A percentile compares a stretch with the other conserved stretches of the same genome.
Conservation (phyloP, 2,329 filamentous ascomycete species). For the Aspergillus luchuensis region DNA sequence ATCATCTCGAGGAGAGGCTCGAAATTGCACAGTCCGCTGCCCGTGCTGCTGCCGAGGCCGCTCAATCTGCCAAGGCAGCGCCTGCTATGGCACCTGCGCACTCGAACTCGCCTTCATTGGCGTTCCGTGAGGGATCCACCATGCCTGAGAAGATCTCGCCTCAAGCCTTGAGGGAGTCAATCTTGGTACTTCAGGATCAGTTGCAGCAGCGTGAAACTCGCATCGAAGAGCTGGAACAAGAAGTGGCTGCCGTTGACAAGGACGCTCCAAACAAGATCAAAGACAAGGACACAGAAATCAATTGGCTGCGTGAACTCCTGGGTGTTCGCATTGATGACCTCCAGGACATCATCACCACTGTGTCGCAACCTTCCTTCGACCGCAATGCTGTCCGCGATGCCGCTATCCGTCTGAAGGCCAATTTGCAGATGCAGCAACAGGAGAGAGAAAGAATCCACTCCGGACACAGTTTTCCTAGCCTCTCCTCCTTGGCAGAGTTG, state of each 20-base stretch:
- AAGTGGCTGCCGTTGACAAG: slow-evolving; percentile 68
- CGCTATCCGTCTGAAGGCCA: slow-evolving; percentile 88
- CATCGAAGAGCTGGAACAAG: slow-evolving; percentile 82
- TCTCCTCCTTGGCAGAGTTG: slow-evolving; percentile 74
- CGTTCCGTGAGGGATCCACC: slow-evolving; percentile 47
- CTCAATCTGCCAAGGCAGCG: slow-evolving; percentile 59
- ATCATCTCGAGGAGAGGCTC: slow-evolving; percentile 85
- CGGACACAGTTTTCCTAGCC: slow-evolving; percentile 67
- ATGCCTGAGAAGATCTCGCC: slow-evolving; percentile 86
- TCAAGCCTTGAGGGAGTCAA: slow-evolving; percentile 91
- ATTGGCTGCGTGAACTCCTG: slow-evolving; percentile 90
- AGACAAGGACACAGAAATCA: slow-evolving; percentile 91
- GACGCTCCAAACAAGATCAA: slow-evolving; percentile 80
- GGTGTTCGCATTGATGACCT: slow-evolving; percentile 88
- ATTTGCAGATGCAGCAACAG: slow-evolving; percentile 96
- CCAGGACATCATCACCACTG: slow-evolving; percentile 81
- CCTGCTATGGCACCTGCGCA: slow-evolving; percentile 43
- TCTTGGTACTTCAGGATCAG: slow-evolving; percentile 94
- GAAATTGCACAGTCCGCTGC: slow-evolving; percentile 88
- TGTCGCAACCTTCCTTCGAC: slow-evolving; percentile 75
- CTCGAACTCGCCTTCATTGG: slow-evolving; percentile 50
- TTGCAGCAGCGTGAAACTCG: slow-evolving; percentile 88
- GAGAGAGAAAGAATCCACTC: slow-evolving; percentile 84
- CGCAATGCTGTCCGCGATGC: slow-evolving; percentile 81
- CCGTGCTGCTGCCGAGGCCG: slow-evolving; percentile 76